Evolutionary conservation across 305 asterid species (phyloP), one percentile per base, ranked within the genome.

Genomic region (Fraxinus greggii): DNA sequence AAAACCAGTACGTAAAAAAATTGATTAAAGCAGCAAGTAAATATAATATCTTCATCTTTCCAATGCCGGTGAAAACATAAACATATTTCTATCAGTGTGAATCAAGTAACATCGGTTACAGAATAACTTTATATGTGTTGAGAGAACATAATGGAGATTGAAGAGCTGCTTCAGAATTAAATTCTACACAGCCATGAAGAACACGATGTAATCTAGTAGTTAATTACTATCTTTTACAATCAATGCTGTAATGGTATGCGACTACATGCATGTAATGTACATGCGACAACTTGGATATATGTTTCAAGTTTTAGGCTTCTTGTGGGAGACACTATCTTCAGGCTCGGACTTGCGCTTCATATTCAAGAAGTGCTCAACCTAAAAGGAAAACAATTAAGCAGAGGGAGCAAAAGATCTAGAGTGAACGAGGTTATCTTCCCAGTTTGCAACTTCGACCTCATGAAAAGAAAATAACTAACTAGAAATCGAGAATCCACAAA

Each of bases 341-440:
- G 86, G 48, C 81, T 87, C 98, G 8, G 90, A 29, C 91, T 91
- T 92, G 81, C 98, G 97, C 86, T 91, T 94, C 86, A 93, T 91
- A 36, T 97, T 97, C 84, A 95, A 85, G 85, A 95, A 94, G 87
- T 91, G 94, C 83, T 94, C 97, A 23, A 95, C 98, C 98, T 94
- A 90, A 63, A 84, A 51, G n/a, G 48, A 42, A 38, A 79, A 36
- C 5, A 63, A 48, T 61, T 61, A 79, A 35, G 17, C 51, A 67
- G 73, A 0, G 33, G 32, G 73, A 65, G 33, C 73, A 65, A 23
- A 10, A 63, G n/a, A 63, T 9, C 72, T 23, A 24, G 28, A 5
- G 28, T 7, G 12, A 2, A 7, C 12, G 13, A 59, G 4, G 72
- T 63, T 8, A 24, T 24, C 7, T 24, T 63, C 33, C 33, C 15